These are phyloP conservation scores for Rosa lucieae DNA, from an alignment of 306 rosid species.

Conservation along the genomic window DNA sequence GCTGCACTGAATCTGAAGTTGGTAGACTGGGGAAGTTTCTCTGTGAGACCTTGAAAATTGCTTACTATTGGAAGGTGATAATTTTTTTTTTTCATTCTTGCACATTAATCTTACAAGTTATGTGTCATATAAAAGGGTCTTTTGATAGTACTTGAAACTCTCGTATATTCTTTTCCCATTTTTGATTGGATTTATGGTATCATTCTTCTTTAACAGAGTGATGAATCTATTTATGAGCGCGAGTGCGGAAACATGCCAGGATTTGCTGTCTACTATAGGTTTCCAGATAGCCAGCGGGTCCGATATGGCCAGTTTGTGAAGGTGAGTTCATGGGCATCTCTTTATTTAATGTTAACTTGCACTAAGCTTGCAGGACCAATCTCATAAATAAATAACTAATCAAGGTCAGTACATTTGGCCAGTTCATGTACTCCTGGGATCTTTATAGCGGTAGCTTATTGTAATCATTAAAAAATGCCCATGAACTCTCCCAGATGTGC, in stretches of 20 bases:
- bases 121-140: background rate
- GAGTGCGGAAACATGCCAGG: constrained; percentile 99
- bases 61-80: constrained; percentile 92
- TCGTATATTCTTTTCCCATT: background rate
- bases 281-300: constrained; percentile 92
- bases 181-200: constrained; percentile 6
- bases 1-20: constrained; percentile 95
- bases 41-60: constrained; percentile 90
- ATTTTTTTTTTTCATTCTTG: constrained; percentile 5
- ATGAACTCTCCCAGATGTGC: background rate
- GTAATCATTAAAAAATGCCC: background rate
- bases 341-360: background rate
- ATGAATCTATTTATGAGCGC: constrained; percentile 91
- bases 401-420: background rate
- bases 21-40: constrained; percentile 98
- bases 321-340: constrained; percentile 48
- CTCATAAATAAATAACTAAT: background rate
- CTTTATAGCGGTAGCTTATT: background rate
- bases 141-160: background rate
- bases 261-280: constrained; percentile 94
- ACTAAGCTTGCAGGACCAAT: too few relatives aligned
- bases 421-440: background rate
- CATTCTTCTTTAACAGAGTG: constrained; percentile 59
- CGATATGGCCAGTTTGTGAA: constrained; percentile 90
- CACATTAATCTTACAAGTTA: background rate